Evolutionary conservation across 2,329 filamentous ascomycete species (phyloP), one percentile per base, ranked within the genome.

Genomic region (Domatiomyces catenatus): DNA sequence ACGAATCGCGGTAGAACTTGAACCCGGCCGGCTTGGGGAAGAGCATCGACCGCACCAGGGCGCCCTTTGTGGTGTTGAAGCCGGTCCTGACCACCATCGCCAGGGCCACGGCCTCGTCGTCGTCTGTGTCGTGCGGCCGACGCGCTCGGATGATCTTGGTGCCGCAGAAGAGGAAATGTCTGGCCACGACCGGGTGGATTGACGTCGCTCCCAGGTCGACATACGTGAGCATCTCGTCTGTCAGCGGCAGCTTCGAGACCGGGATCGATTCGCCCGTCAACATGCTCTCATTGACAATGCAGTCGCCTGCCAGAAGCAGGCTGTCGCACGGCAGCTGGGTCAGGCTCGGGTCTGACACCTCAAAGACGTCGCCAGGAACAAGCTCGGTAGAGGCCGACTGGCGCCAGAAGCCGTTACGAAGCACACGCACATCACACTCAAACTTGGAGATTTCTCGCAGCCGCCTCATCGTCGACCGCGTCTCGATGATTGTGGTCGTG

Each of bases 281-380:
- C 92, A 98, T 98, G 69, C 92, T 96, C 68, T 98, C 92, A 62
- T 98, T 98, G 57, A 98, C 89, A 55, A 98, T 96, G 62, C 89
- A 95, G 67, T 98, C 93, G 42, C 92, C 93, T 48, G 86, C 86
- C 0, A 98, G 75, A 5, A 98, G 71, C 32, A 98, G 71, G 65
- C 90, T 94, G 66, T 98, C 92, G 61, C 86, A 92, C 0, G 92
- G 92, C 55, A 96, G 84, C 59, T 94, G 86, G 2, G 79, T 79
- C 22, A 98, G 72, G 15, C 83, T 87, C 1, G 92, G 92, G 65
- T 98, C 93, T 51, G 90, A 95, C 47, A 98, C 78, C 71, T 98
- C 92, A 67, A 94, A 98, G 5, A 98, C 82, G 64, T 98, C 92
- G 28, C 92, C 92, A 1, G 93, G 92, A 8, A 95, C 89, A 19